Evolutionary conservation across 805 yeast genomes (phyloP), one percentile per base, ranked within the genome.

Genomic region (Monosporozyma solicola): DNA sequence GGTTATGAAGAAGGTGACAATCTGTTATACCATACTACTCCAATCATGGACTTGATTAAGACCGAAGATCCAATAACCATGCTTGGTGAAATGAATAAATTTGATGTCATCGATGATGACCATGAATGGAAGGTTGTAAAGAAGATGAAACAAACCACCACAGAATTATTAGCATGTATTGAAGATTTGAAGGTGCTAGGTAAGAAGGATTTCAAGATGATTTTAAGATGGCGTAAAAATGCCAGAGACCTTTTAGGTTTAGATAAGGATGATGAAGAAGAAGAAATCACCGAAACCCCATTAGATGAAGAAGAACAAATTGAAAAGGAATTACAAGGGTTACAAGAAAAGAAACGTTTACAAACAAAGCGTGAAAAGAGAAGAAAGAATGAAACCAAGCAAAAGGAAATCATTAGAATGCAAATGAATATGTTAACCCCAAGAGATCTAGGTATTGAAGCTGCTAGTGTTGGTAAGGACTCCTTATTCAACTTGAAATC

Each of bases 1-100:
- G 99, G 99, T 80, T 94, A 94, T 72, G 97, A 87, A 54, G 98
- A 92, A 64, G 97, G 95, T 50, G 95, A 94, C 63, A 81, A 85
- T 62, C 66, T 78, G 29, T 76, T 78, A 57, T 86, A 80, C 66
- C 91, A 89, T 62, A 80, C 83, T 9, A 74, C 81, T 74, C 80
- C 88, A 15, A 74, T 90, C 7, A 68, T 90, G 67, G 97, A 92
- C 5, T 91, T 94, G 72, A 80, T 94, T 46, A 83, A 76, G 62
- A 77, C 82, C 54, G 92, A 84, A 43, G 95, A 86, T 55, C 95
- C 97, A 10, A 87, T 94, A 46, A 84, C 83, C 57, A 75, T 84
- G 56, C 76, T 94, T 53, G 99, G 97, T 52, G 74, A 80, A 33
- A 76, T 83, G 59, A 84, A 83, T 56, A 80, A 78, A 63, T 79